Conservation (phyloP, 805 yeast genomes). For the Middelhovenomyces tepae region DNA sequence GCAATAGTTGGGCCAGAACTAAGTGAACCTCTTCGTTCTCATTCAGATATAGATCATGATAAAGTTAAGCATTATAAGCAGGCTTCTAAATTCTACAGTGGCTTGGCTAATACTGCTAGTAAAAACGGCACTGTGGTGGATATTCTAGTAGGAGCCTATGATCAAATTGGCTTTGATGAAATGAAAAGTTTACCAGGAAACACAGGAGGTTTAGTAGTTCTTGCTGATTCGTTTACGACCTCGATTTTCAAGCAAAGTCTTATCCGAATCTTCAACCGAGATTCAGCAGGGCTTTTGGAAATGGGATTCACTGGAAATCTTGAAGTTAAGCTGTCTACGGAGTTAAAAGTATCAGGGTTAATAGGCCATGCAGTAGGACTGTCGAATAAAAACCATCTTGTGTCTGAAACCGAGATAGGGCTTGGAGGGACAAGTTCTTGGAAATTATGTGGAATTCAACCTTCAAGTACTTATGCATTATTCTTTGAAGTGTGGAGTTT, state of each 20-base stretch:
- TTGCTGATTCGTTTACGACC: constrained; percentile 89
- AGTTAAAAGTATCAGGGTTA: constrained; percentile 75
- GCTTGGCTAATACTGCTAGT: constrained; percentile 61
- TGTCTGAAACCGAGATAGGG: constrained; percentile 82
- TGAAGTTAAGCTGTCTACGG: constrained; percentile 73
- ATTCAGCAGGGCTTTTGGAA: constrained; percentile 66
- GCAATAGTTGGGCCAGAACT: constrained; percentile 73
- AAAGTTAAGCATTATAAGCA: constrained; percentile 78
- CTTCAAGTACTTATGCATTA: constrained; percentile 70
- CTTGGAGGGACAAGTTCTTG: constrained; percentile 80
- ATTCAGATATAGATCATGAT: constrained; percentile 83
- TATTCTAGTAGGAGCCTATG: constrained; percentile 90
- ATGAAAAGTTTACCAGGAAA: constrained; percentile 74
- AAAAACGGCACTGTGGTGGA: constrained; percentile 73
- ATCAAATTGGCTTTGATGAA: constrained; percentile 90
- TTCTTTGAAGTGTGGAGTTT: constrained; percentile 60
- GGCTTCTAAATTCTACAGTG: constrained; percentile 71
- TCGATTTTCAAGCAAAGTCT: constrained; percentile 89
- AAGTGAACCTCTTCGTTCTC: constrained; percentile 89
- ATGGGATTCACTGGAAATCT: constrained; percentile 77
- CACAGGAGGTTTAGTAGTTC: constrained; percentile 82
- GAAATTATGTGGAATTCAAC: constrained; percentile 68
- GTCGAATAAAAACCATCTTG: constrained; percentile 41
- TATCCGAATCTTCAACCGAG: constrained; percentile 70
- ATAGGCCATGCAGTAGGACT: constrained; percentile 81